Percentiles rank a stretch among this genome's conserved stretches.
phyloP scores from a whole-genome alignment of 1,284 basidiomycete genomes.

The Cutaneotrichosporon curvatum region DNA sequence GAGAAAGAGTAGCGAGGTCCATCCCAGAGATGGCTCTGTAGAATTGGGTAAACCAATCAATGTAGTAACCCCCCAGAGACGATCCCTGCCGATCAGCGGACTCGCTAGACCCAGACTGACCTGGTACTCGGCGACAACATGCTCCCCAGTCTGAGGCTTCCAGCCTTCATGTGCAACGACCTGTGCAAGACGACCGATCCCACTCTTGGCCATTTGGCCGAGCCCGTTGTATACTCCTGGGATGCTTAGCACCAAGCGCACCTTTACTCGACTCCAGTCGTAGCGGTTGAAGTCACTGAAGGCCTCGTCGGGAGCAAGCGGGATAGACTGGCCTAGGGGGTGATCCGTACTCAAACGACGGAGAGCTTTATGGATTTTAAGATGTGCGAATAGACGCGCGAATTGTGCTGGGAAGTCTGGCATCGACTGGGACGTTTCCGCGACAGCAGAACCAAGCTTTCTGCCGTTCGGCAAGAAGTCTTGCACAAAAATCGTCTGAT shows the following conservation, averaged over 20 bases:
- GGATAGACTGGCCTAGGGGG: constrained; percentile 24
- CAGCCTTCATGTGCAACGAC: constrained; percentile 34
- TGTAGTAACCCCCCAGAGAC: constrained; percentile 34
- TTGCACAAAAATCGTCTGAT: constrained; percentile 44
- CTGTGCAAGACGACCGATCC: constrained; percentile 33
- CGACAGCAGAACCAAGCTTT: not conserved
- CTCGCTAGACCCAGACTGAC: constrained; percentile 16
- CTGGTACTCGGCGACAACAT: constrained; percentile 40
- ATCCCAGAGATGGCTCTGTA: constrained; percentile 31
- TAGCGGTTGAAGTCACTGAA: constrained; percentile 27
- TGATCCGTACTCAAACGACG: constrained; percentile 24
- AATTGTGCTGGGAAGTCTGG: constrained; percentile 37
- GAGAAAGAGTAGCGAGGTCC: constrained; percentile 14
- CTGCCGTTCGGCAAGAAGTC: constrained; percentile 32
- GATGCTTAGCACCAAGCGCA: constrained; percentile 41
- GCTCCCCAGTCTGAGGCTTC: constrained; percentile 29
- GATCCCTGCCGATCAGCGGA: constrained; percentile 30
- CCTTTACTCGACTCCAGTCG: constrained; percentile 40
- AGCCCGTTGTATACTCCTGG: constrained; percentile 33
- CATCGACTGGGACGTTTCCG: not conserved
- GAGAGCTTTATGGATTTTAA: constrained; percentile 37
- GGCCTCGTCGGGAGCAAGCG: constrained; percentile 13
- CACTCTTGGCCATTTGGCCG: constrained; percentile 26
- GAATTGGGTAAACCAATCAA: constrained; percentile 40
- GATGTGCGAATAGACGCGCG: constrained; percentile 29